phyloP scores from a whole-genome alignment of 2,329 filamentous ascomycete species.

The Fusarium brachygibbosum region DNA sequence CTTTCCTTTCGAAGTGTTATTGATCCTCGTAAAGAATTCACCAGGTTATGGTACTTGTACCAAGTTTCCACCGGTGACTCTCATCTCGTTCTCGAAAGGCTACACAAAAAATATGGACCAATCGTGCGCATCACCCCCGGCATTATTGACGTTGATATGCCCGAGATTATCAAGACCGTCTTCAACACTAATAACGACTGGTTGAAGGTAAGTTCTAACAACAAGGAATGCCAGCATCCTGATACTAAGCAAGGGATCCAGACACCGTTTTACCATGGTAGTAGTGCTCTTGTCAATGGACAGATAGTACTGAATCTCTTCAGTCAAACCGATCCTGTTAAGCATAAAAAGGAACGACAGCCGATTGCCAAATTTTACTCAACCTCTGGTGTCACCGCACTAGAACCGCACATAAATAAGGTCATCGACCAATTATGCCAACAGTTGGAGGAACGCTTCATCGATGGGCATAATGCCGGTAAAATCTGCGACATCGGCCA shows the following conservation, averaged over 20 bases:
- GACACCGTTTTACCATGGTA: conserved; percentile 48
- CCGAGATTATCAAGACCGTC: conserved; percentile 54
- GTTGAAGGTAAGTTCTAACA: conserved; percentile 48
- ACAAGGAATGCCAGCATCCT: neutral
- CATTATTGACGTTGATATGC: conserved; percentile 55
- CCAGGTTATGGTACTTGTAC: conserved; percentile 55
- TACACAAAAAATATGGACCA: conserved; percentile 57
- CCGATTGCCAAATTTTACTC: conserved; percentile 51
- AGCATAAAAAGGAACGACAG: conserved; percentile 41
- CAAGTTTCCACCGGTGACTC: conserved; percentile 50
- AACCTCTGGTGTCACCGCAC: conserved; percentile 17
- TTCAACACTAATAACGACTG: conserved; percentile 54
- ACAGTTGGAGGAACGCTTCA: neutral
- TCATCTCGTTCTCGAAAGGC: conserved; percentile 49
- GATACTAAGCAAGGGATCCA: conserved; percentile 1
- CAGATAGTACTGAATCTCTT: conserved; percentile 48
- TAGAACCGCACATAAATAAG: conserved; percentile 51
- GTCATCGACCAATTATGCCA: conserved; percentile 42
- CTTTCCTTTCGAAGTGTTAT: neutral
- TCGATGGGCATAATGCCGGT: neutral
- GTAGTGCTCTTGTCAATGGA: conserved; percentile 47
- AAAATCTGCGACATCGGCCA: neutral
- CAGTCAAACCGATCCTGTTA: conserved; percentile 43
- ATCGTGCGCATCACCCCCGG: conserved; percentile 59
- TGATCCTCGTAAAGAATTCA: conserved; percentile 43